These are phyloP conservation scores for Pseudocercospora musae DNA, from an alignment of 2,329 filamentous ascomycete genomes.

Conservation along the genomic window DNA sequence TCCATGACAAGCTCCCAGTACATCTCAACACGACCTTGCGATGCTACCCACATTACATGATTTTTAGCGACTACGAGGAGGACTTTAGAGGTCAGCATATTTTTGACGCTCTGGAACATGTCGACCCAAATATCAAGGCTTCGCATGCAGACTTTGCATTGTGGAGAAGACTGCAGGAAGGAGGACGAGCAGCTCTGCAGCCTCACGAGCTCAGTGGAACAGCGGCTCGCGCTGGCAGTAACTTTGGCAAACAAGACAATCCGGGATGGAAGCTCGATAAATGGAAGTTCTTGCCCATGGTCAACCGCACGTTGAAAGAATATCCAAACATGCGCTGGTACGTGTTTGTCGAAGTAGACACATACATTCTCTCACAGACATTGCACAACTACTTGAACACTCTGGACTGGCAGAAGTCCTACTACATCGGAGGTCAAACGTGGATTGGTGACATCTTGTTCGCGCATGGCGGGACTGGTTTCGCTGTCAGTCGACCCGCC, in stretches of 20 bases:
- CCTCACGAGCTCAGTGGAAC: conserved; percentile 23
- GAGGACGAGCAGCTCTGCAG: conserved; percentile 17
- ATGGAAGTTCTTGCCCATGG: conserved; percentile 55
- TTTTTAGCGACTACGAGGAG: conserved; percentile 41
- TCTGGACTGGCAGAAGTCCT: conserved; percentile 40
- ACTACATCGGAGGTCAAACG: conserved; percentile 42
- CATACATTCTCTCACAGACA: conserved; percentile 53
- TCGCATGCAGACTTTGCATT: conserved; percentile 28
- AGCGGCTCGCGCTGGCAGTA: conserved; percentile 7
- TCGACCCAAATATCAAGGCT: conserved; percentile 17
- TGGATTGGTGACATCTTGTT: conserved; percentile 37
- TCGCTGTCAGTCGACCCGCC: conserved; percentile 41
- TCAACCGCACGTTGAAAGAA: conserved; percentile 43
- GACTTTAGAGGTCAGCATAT: conserved; percentile 35
- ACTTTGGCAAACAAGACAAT: conserved; percentile 18
- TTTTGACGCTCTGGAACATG: conserved; percentile 29
- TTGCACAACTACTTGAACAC: conserved; percentile 39
- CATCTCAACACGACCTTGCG: conserved; percentile 37
- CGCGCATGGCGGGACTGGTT: conserved; percentile 42
- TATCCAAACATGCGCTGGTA: conserved; percentile 55
- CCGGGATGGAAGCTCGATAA: conserved; percentile 52
- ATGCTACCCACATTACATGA: conserved; percentile 34
- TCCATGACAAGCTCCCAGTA: conserved; percentile 32
- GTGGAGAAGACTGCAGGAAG: conserved; percentile 21
- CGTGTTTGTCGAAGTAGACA: conserved; percentile 58